A percentile compares a stretch with the other conserved stretches of the same genome.
Conservation (phyloP, 176 grass and related monocot species). For the Metroxylon sagu region DNA sequence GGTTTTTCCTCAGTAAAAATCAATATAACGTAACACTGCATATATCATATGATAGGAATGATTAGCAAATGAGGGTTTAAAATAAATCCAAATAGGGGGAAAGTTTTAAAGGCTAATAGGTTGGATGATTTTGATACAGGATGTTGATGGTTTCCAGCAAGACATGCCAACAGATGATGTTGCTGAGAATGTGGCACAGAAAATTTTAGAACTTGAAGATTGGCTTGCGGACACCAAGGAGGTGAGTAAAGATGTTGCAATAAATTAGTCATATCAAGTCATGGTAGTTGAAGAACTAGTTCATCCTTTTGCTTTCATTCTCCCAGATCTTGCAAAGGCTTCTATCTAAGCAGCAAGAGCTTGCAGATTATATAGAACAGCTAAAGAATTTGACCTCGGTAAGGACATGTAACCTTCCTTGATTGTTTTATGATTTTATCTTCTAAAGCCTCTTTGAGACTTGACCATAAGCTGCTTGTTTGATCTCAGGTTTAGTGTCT, state of each 20-base stretch:
- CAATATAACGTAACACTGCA: too few species aligned
- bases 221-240: conserved; percentile 44
- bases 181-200: conserved; percentile 28
- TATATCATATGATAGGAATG: too few species aligned
- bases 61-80: too few species aligned
- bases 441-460: too few species aligned
- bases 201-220: conserved; percentile 52
- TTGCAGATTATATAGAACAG: conserved; percentile 45
- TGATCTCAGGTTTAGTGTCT: too few species aligned
- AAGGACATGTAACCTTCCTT: conserved; percentile 4
- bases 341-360: conserved; percentile 53
- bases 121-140: conserved; percentile 16
- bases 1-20: too few species aligned
- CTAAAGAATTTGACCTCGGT: conserved; percentile 48
- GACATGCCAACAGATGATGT: conserved; percentile 15
- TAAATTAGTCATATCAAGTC: neutral
- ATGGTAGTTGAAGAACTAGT: conserved; percentile 5
- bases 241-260: conserved; percentile 30
- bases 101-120: too few species aligned
- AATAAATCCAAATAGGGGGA: too few species aligned
- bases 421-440: too few species aligned
- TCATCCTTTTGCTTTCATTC: conserved; percentile 9
- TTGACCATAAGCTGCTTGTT: too few species aligned
- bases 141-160: conserved; percentile 12
- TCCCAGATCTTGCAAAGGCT: conserved; percentile 50